These are phyloP conservation scores for Beauveria varroae DNA, from an alignment of 2,329 filamentous ascomycete species.

Conservation along the genomic window DNA sequence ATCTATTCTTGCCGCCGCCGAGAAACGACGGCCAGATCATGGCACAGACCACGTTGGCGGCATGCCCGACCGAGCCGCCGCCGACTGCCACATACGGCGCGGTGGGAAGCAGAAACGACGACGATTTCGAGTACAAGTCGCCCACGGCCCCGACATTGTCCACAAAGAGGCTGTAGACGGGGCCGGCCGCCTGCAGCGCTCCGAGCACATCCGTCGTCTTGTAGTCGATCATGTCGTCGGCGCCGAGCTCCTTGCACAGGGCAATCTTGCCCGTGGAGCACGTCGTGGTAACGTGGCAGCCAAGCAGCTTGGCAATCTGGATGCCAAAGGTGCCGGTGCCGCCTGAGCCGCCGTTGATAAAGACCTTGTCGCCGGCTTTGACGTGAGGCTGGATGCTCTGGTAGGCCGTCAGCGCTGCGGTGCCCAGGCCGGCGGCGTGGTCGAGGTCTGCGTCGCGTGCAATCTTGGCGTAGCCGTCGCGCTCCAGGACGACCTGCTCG, in stretches of 20 bases:
- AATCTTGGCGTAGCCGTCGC: conserved; percentile 28
- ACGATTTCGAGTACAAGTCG: conserved; percentile 42
- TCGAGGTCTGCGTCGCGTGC: conserved; percentile 32
- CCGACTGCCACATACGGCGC: conserved; percentile 47
- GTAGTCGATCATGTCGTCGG: conserved; percentile 60
- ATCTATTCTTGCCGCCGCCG: conserved; percentile 34
- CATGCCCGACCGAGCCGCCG: conserved; percentile 23
- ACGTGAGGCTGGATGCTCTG: conserved; percentile 40
- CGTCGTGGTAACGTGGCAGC: conserved; percentile 51
- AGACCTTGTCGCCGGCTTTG: conserved; percentile 46
- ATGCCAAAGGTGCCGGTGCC: conserved; percentile 55
- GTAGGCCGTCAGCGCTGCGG: conserved; percentile 41
- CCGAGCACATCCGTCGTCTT: conserved; percentile 35
- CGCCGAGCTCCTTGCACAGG: conserved; percentile 51
- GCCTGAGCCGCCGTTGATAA: conserved; percentile 60
- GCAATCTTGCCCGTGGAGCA: conserved; percentile 54
- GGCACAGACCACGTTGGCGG: conserved; percentile 18
- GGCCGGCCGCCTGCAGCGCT: conserved; percentile 33
- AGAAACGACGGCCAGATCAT: conserved; percentile 26
- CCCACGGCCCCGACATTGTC: conserved; percentile 39
- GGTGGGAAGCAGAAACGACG: conserved; percentile 39
- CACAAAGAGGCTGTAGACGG: conserved; percentile 40
- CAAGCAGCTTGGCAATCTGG: conserved; percentile 56
- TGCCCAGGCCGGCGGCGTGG: conserved; percentile 34
- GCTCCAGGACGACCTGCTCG: conserved; percentile 32